Base-by-base conservation (phyloP, 2,329 filamentous ascomycete genomes). In the Myriangium duriaei region DNA sequence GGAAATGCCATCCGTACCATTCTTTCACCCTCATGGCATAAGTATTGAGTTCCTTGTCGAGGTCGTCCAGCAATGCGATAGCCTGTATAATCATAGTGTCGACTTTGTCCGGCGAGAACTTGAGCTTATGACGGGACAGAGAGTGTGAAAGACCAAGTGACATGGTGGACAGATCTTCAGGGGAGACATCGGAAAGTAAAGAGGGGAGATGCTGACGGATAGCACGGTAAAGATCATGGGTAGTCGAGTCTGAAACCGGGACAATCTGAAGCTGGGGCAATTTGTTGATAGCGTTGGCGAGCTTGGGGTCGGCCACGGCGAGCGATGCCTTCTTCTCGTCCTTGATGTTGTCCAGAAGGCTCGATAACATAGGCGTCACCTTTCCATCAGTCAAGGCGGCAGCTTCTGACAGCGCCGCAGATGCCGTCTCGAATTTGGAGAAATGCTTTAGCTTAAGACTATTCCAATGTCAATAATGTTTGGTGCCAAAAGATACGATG, bases 1-100 rank as follows among this genome's bases (percentile, higher is more conserved):
- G 91, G 69, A 96, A 98, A 65, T 96, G 91, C 91, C 91, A 98
- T 54, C 91, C 91, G 59, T 98, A 98, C 91, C 91, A 98, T 64
- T 98, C 91, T 76, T 96, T 96, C 45, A 95, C 86, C 61, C 91
- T 75, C 91, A 98, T 98, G 47, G 91, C 88, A 58, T 95, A 96
- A 51, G 84, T 91, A 69, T 98, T 98, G 47, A 98, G 71, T 64
- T 98, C 91, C 72, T 98, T 98, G 69, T 98, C 91, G 45, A 98
- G 69, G 48, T 98, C 91, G 58, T 98, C 91, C 32, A 98, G 72
- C 36, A 95, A 75, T 47, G 81, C 80, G 57, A 98, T 91, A 41
- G 87, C 87, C 66, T 98, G 91, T 42, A 98, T 87, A 56, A 98
- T 94, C 91, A 98, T 98, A 36, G 91, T 91, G 59, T 98, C 91